These are phyloP conservation scores for Naegleria gruberi DNA, from an alignment of 208 protist species.

Conservation along the genomic window DNA sequence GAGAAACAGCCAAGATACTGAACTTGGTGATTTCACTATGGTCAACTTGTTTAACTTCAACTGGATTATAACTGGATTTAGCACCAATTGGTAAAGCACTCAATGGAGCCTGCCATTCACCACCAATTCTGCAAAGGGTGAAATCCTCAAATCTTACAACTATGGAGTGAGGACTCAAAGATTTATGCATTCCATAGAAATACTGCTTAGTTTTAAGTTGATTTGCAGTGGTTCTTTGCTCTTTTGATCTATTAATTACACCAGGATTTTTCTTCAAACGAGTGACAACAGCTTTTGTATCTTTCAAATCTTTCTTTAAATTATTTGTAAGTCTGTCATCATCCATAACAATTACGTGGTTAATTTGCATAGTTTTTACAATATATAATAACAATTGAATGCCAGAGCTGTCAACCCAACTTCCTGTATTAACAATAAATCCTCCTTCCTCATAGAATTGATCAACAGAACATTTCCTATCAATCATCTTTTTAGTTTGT, in stretches of 20 bases:
- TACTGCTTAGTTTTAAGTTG: neutral
- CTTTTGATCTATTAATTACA: neutral
- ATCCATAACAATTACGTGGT: slow-evolving; percentile 12
- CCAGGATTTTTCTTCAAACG: neutral
- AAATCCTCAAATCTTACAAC: slow-evolving; percentile 2
- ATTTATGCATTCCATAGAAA: neutral
- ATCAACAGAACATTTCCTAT: neutral
- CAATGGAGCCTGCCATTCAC: neutral
- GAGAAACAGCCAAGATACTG: slow-evolving; percentile 11
- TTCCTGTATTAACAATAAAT: slow-evolving; percentile 12
- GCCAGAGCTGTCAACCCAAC: neutral
- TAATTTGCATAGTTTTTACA: neutral
- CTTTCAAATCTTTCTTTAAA: slow-evolving; percentile 9
- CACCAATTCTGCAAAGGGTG: neutral
- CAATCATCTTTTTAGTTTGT: neutral
- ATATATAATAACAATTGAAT: neutral
- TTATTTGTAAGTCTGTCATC: neutral
- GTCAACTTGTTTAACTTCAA: neutral
- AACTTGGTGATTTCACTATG: neutral
- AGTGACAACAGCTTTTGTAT: neutral
- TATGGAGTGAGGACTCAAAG: neutral
- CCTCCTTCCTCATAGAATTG: neutral
- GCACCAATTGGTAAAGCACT: neutral
- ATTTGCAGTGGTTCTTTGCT: neutral
- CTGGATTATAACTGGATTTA: neutral